Evolutionary conservation across 257 asterid species (phyloP).

Genomic region (Penstemon newberryi): DNA sequence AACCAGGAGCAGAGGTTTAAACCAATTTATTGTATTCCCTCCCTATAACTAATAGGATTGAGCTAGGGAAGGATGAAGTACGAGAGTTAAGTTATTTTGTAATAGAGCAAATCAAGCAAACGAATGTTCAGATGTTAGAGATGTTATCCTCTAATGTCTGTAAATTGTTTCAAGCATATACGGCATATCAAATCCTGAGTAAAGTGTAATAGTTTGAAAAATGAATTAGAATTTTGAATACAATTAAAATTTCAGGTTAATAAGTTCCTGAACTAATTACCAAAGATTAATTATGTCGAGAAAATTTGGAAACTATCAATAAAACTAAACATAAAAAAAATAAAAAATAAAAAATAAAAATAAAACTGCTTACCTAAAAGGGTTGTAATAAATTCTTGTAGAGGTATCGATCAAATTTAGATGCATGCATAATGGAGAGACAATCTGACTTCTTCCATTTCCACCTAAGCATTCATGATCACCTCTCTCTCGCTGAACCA

Average conservation of each 20-base stretch:
- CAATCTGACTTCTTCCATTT: constrained; percentile 44
- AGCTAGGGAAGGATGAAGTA: neutral
- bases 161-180: neutral
- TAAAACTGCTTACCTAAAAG: constrained; percentile 61
- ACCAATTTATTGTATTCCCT: neutral
- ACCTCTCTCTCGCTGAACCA: constrained; percentile 87
- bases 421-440: constrained; percentile 81
- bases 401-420: constrained; percentile 65
- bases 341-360: constrained; percentile 39
- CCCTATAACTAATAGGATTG: neutral
- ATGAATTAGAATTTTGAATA: neutral
- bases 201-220: neutral
- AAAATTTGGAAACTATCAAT: constrained; percentile 13
- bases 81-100: neutral
- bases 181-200: neutral
- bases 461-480: constrained; percentile 39
- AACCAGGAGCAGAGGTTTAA: neutral
- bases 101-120: neutral
- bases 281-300: constrained; percentile 4
- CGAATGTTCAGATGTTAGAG: neutral
- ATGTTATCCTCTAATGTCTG: neutral
- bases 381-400: constrained; percentile 75
- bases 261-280: neutral
- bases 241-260: constrained; percentile 8
- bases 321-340: constrained; percentile 19